Percentiles rank a stretch among this genome's conserved stretches.
These are phyloP conservation scores for Wallacemonas rigidus DNA, from an alignment of 208 protist genomes.

Conservation along the genomic window DNA sequence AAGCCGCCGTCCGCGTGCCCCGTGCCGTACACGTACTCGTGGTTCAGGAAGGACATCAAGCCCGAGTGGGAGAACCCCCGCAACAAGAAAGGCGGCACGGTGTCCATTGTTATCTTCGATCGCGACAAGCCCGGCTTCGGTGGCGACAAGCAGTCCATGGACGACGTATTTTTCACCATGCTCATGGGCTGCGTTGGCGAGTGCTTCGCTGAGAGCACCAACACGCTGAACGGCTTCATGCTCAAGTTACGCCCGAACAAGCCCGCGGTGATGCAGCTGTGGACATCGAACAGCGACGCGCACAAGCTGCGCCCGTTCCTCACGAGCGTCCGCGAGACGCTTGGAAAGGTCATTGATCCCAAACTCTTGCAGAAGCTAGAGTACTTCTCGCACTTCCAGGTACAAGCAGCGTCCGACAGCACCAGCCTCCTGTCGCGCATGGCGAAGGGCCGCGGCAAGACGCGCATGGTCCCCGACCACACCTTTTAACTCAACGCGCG, in stretches of 20 bases:
- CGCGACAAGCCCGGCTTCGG: slow-evolving; percentile 67
- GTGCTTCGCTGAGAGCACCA: slow-evolving; percentile 67
- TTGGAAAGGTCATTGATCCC: slow-evolving; percentile 69
- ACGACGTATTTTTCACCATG: slow-evolving; percentile 84
- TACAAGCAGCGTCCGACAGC: slow-evolving; percentile 33
- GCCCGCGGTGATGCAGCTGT: slow-evolving; percentile 77
- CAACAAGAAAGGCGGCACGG: slow-evolving; percentile 84
- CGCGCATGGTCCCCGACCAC: slow-evolving; percentile 15
- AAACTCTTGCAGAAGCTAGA: slow-evolving; percentile 84
- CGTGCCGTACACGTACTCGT: slow-evolving; percentile 81
- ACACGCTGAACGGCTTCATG: slow-evolving; percentile 82
- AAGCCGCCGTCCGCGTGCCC: slow-evolving; percentile 61
- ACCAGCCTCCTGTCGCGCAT: slow-evolving; percentile 71
- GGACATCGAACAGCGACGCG: slow-evolving; percentile 73
- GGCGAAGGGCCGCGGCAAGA: slow-evolving; percentile 29
- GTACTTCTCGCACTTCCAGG: slow-evolving; percentile 82
- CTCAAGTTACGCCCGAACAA: slow-evolving; percentile 84
- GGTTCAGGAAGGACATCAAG: slow-evolving; percentile 82
- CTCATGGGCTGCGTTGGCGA: slow-evolving; percentile 71
- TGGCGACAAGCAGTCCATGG: slow-evolving; percentile 74
- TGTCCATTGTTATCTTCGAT: slow-evolving; percentile 82
- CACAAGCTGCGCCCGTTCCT: slow-evolving; percentile 64
- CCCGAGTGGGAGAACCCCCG: slow-evolving; percentile 87
- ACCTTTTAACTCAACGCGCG: background rate
- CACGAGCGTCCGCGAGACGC: slow-evolving; percentile 57